Conservation (phyloP, 768 basidiomycete genomes). For the Terana coerulea region DNA sequence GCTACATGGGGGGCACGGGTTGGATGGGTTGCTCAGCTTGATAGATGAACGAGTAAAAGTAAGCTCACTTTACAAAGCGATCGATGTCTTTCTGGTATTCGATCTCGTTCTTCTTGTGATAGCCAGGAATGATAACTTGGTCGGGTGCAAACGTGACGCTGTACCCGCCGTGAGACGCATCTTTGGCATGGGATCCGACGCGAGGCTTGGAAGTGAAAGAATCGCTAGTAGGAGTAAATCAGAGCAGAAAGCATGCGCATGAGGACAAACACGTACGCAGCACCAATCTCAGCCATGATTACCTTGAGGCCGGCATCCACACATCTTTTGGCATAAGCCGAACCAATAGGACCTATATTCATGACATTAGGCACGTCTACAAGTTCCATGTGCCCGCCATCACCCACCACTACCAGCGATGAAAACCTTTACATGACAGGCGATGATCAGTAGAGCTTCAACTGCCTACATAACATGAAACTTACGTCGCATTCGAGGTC, state of each 20-base stretch:
- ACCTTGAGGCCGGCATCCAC: slow-evolving; percentile 20
- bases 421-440: slow-evolving; percentile 19
- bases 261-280: neutral
- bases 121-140: slow-evolving; percentile 10
- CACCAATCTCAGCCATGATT: slow-evolving; percentile 12
- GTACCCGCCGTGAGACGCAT: neutral
- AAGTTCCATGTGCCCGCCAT: too few species aligned
- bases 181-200: neutral
- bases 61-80: slow-evolving; percentile 25
- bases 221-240: neutral
- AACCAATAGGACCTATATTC: slow-evolving; percentile 29
- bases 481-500: slow-evolving; percentile 7
- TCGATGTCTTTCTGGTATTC: slow-evolving; percentile 33
- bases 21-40: neutral
- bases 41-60: neutral
- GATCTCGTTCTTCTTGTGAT: slow-evolving; percentile 32
- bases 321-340: slow-evolving; percentile 22
- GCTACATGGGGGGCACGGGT: neutral
- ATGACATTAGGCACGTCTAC: too few species aligned
- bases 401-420: slow-evolving; percentile 24
- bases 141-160: neutral
- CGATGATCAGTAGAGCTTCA: neutral
- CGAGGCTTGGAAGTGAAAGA: slow-evolving; percentile 8
- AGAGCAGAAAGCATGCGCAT: neutral
- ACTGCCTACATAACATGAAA: neutral